Percentiles rank a stretch among this genome's conserved stretches.
phyloP scores from a whole-genome alignment of 768 basidiomycete species.

The Coprinopsis sp. region DNA sequence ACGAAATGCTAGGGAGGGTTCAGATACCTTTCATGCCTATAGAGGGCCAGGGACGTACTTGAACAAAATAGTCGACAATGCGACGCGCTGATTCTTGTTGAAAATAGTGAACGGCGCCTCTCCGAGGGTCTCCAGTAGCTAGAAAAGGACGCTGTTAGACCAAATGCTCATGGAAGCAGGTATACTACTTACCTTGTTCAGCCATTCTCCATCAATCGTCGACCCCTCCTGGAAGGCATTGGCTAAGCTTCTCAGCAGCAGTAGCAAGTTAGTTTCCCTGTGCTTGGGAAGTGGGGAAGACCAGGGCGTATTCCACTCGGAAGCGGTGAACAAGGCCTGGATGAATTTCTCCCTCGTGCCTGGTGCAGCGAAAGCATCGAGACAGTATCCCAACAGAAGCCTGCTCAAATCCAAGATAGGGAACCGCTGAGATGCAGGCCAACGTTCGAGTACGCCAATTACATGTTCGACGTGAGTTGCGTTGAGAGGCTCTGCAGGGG shows the following conservation, averaged over 20 bases:
- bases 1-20: constrained; percentile 63
- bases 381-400: constrained; percentile 62
- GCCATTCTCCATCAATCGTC: constrained; percentile 44
- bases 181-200: constrained; percentile 38
- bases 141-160: constrained; percentile 5
- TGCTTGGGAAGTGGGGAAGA: constrained; percentile 56
- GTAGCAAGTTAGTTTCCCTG: constrained; percentile 79
- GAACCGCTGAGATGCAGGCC: constrained; percentile 70
- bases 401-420: constrained; percentile 88
- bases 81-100: constrained; percentile 68
- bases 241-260: constrained; percentile 73
- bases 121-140: constrained; percentile 56
- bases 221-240: constrained; percentile 69
- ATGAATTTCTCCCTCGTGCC: constrained; percentile 50
- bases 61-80: constrained; percentile 77
- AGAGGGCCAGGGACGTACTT: constrained; percentile 58
- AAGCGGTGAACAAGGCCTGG: constrained; percentile 58
- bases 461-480: constrained; percentile 57
- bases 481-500: constrained; percentile 32
- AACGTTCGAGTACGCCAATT: constrained; percentile 61
- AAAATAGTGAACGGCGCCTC: constrained; percentile 49
- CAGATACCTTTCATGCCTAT: not conserved
- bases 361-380: constrained; percentile 42
- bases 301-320: constrained; percentile 61
- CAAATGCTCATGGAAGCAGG: constrained; percentile 1